Percentiles rank a stretch among this genome's conserved stretches.
These are phyloP conservation scores for Odonthalia washingtoniensis DNA, from an alignment of 31 red algal species.

Conservation along the genomic window DNA sequence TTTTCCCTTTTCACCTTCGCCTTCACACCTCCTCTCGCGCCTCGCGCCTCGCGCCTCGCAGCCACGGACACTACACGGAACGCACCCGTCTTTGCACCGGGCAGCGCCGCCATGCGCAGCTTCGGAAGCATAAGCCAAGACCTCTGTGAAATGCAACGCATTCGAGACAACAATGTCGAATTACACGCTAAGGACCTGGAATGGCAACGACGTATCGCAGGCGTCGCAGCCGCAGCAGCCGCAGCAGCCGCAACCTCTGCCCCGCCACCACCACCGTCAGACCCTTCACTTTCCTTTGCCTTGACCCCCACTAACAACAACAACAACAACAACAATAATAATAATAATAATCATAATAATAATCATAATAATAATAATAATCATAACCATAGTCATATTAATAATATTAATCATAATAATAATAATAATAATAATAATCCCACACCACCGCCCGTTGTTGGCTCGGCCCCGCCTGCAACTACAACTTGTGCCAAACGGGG, in stretches of 20 bases:
- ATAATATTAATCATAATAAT: no score
- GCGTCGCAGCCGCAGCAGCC: conserved; percentile 8
- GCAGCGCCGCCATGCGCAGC: conserved; percentile 62
- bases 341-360: neutral
- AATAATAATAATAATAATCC: no score
- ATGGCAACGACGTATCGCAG: conserved; percentile 73
- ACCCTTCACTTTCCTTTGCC: neutral
- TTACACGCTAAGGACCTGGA: conserved; percentile 63
- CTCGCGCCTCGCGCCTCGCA: neutral
- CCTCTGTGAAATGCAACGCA: conserved; percentile 79
- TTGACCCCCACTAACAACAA: neutral
- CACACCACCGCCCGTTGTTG: no score
- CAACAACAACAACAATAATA: neutral
- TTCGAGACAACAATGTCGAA: conserved; percentile 61
- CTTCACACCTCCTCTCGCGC: neutral
- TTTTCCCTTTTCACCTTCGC: no score
- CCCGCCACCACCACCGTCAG: neutral
- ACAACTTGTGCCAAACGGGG: no score
- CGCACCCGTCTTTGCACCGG: no score
- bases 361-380: no score
- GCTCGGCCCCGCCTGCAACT: no score
- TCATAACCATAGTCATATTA: no score
- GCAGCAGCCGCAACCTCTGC: neutral
- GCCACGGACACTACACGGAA: neutral
- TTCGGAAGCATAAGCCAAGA: conserved; percentile 70